Evolutionary conservation across 768 basidiomycete species (phyloP).

Genomic region (Pisolithus tinctorius): DNA sequence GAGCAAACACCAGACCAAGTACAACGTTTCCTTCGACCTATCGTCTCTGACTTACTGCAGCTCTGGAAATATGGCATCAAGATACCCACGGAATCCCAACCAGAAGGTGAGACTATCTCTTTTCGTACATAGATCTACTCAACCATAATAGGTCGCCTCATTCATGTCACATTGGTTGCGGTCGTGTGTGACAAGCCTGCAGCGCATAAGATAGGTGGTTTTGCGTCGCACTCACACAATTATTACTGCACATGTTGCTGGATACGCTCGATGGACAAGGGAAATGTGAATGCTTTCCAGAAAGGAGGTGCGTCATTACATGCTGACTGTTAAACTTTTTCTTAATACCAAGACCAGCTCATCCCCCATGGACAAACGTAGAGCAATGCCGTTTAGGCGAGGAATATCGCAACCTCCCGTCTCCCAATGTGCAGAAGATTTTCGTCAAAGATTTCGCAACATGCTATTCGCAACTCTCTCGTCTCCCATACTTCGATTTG

Average conservation of each 20-base stretch:
- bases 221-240: too few species aligned
- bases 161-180: too few species aligned
- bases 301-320: too few species aligned
- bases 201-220: too few species aligned
- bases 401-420: too few species aligned
- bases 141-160: background rate
- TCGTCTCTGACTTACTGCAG: slow-evolving; percentile 21
- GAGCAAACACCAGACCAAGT: slow-evolving; percentile 20
- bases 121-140: background rate
- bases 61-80: slow-evolving; percentile 18
- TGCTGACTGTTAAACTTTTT: background rate
- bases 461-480: too few species aligned
- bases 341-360: background rate
- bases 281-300: too few species aligned
- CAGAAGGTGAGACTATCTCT: slow-evolving; percentile 9
- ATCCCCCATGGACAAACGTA: slow-evolving; percentile 4
- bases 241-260: too few species aligned
- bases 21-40: slow-evolving; percentile 17
- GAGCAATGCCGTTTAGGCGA: background rate
- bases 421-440: too few species aligned
- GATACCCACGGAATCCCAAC: slow-evolving; percentile 2
- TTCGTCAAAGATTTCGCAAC: too few species aligned
- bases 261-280: too few species aligned
- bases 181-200: too few species aligned
- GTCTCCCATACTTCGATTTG: slow-evolving; percentile 25